Base-by-base conservation (phyloP, 305 asterid genomes). In the Fraxinus xanthoxyloides region DNA sequence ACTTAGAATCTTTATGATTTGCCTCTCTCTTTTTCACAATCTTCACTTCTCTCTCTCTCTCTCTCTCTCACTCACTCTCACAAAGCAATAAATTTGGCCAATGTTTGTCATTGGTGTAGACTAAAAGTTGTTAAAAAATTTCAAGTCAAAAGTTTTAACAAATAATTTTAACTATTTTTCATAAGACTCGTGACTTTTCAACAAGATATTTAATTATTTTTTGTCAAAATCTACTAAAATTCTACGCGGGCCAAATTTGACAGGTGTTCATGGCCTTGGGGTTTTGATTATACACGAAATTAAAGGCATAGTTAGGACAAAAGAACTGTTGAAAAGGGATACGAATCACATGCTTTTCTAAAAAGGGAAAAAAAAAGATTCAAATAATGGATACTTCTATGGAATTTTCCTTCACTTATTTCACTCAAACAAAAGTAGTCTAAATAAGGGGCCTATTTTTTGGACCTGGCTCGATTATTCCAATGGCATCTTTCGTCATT, bases 11-110 rank as follows among this genome's bases (percentile, higher is more conserved):
- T 78, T 46, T 82, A 77, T 67, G n/a, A 61, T 78, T 78, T 82
- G 88, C 88, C 92, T 79, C 84, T 17, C 13, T 6, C 5, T 87
- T 89, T 82, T 89, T 86, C 88, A 86, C 86, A 80, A 43, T 73
- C 73, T 69, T 28, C 76, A 63, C 17, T 43, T 43, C 12, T 12
- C n/a, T 43, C 59, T 48, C 59, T 48, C 4, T 79, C 84, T 17
- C 13, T 6, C 5, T 87, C 87, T 82, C 87, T 86, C 88, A 86
- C 86, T 43, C 12, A 3, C n/a, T 43, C 59, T 48, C 59, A 15
- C 4, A 48, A 48, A 48, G 7, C 7, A 51, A 4, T 51, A 51
- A 51, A 51, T 4, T 51, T 51, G 19, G 7, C 56, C 19, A 17
- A 4, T 13, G 56, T 46, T 46, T n/a, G n/a, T n/a, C n/a, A n/a